Evolutionary conservation across 306 rosid genomes (phyloP), one percentile per base, ranked within the genome.

Genomic region (Rosa persica): DNA sequence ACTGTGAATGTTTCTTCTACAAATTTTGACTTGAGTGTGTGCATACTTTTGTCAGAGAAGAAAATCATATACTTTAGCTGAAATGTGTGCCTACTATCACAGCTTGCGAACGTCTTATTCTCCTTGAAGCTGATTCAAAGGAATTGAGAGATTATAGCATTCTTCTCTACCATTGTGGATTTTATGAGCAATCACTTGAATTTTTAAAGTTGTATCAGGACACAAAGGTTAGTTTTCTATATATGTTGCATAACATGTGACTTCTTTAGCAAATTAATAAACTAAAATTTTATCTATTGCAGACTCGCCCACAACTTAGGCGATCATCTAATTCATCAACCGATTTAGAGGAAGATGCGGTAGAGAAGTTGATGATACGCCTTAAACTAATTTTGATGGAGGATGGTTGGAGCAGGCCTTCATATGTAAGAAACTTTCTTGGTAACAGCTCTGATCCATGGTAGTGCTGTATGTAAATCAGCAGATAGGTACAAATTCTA

Each of bases 31-130:
- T 42, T 42, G 52, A 8, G 75, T 71, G 42, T 25, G 22, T 34
- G 39, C 76, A 17, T 51, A 19, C 72, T n/a, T 11, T 9, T 1
- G 1, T 38, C 8, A 20, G 15, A 20, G 30, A 67, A 40, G 17
- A 67, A 36, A 66, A 65, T 65, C 49, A 40, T 67, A 15, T 68
- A 25, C 70, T 2, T 70, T 47, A 23, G 7, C 42, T 76, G 39
- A 46, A 38, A 71, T 51, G 74, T 61, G 20, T 71, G 36, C 39
- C 43, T 47, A 38, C 75, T 77, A 44, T 85, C 82, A 66, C 92
- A 92, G 98, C 97, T 43, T 94, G 97, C 55, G 98, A 94, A 82
- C 97, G 97, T 67, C 96, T 90, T 75, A 88, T 94, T 78, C 89
- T 90, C 86, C 73, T 94, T 55, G 80, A 90, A 70, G 82, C 85